Conservation (phyloP, 2,329 filamentous ascomycete species). For the Lecanicillium sp. region DNA sequence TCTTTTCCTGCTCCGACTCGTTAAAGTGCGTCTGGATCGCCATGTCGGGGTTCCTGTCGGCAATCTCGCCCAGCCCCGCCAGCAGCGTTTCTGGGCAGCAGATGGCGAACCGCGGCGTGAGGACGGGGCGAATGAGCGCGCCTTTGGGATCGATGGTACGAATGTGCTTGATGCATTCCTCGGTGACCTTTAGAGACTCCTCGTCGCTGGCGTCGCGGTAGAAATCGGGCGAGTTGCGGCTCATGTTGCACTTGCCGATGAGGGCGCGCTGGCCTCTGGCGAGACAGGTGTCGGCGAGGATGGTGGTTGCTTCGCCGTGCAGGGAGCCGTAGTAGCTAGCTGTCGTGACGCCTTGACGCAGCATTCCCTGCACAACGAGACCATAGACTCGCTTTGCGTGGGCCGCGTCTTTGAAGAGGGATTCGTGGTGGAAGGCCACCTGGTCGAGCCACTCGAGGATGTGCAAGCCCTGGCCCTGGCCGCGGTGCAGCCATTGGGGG, state of each 20-base stretch:
- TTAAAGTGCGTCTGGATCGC: slow-evolving; percentile 62
- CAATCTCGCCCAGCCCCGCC: slow-evolving; percentile 46
- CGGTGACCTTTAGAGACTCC: slow-evolving; percentile 42
- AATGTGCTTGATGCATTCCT: slow-evolving; percentile 40
- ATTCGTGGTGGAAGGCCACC: slow-evolving; percentile 59
- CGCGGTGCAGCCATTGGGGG: slow-evolving; percentile 44
- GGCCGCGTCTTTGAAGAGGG: slow-evolving; percentile 45
- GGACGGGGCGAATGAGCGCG: slow-evolving; percentile 37
- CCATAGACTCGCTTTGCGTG: slow-evolving; percentile 47
- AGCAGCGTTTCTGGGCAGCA: slow-evolving; percentile 50
- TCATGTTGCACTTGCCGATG: slow-evolving; percentile 57
- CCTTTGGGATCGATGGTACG: slow-evolving; percentile 33
- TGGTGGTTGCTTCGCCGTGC: slow-evolving; percentile 48
- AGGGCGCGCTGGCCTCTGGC: slow-evolving; percentile 49
- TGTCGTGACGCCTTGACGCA: slow-evolving; percentile 55
- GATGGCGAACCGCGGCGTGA: slow-evolving; percentile 56
- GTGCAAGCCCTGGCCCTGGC: slow-evolving; percentile 41
- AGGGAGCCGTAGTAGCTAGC: slow-evolving; percentile 53
- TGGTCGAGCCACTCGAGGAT: slow-evolving; percentile 56
- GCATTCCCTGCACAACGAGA: slow-evolving; percentile 45
- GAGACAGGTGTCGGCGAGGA: slow-evolving; percentile 47
- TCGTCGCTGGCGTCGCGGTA: slow-evolving; percentile 39
- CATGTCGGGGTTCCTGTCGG: slow-evolving; percentile 36
- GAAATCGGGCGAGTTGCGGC: slow-evolving; percentile 46
- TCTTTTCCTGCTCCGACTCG: slow-evolving; percentile 54